Evolutionary conservation across 495 filamentous ascomycete species (phyloP).

Genomic region (Daldinia bambusicola): DNA sequence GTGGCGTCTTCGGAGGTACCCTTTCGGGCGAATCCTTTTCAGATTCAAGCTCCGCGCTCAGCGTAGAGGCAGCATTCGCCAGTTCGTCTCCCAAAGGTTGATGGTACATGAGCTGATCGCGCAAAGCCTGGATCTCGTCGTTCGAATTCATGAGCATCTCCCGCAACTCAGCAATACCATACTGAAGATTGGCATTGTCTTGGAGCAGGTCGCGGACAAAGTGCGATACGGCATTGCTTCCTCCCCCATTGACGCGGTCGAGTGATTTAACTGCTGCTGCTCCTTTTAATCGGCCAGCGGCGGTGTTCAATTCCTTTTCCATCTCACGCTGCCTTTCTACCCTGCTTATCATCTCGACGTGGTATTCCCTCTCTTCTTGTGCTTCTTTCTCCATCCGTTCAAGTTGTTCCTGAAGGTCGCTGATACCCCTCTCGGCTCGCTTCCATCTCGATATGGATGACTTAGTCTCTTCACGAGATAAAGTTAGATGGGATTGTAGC

Average conservation of each 20-base stretch:
- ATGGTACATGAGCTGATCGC: constrained; percentile 84
- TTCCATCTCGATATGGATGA: constrained; percentile 84
- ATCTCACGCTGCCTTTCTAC: constrained; percentile 81
- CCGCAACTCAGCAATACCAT: constrained; percentile 87
- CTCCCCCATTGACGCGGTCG: constrained; percentile 59
- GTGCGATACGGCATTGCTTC: constrained; percentile 79
- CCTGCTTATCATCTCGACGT: constrained; percentile 80
- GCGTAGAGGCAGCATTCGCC: constrained; percentile 57
- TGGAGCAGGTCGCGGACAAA: constrained; percentile 96
- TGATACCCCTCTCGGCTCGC: constrained; percentile 78
- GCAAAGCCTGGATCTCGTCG: constrained; percentile 86
- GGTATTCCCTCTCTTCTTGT: constrained; percentile 80
- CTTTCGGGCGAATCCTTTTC: constrained; percentile 54
- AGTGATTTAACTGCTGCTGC: constrained; percentile 74
- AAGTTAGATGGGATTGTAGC: constrained; percentile 71
- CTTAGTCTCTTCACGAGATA: constrained; percentile 74
- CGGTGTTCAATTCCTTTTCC: constrained; percentile 78
- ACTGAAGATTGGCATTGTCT: constrained; percentile 92
- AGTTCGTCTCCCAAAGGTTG: constrained; percentile 68
- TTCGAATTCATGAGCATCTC: constrained; percentile 95
- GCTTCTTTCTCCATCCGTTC: constrained; percentile 90
- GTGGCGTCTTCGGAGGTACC: constrained; percentile 61
- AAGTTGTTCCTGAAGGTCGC: constrained; percentile 82
- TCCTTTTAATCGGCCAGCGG: constrained; percentile 80
- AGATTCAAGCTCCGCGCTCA: constrained; percentile 75